phyloP scores from a whole-genome alignment of 352 stramenopile genomes.

The Phytophthora nicotianae region DNA sequence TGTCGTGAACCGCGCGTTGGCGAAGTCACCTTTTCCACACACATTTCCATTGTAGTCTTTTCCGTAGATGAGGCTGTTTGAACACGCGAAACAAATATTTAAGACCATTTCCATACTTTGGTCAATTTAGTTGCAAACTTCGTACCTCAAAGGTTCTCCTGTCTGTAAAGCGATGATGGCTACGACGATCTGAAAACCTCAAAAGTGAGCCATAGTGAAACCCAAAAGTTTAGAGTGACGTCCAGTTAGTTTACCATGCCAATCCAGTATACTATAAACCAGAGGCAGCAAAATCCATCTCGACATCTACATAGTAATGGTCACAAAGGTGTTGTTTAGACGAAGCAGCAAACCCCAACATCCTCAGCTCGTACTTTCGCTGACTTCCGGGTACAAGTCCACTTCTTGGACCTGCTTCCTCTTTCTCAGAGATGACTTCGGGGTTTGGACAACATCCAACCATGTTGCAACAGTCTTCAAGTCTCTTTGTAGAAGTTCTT shows the following conservation, averaged over 20 bases:
- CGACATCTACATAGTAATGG: conserved; percentile 80
- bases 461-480: conserved; percentile 7
- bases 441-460: conserved; percentile 31
- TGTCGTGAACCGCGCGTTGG: conserved; percentile 52
- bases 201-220: background rate
- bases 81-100: background rate
- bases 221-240: background rate
- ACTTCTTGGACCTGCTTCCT: conserved; percentile 13
- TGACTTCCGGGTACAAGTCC: conserved; percentile 30
- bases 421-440: conserved; percentile 20
- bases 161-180: conserved; percentile 66
- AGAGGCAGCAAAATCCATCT: conserved; percentile 77
- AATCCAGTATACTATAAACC: conserved; percentile 89
- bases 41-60: conserved; percentile 83
- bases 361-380: conserved; percentile 33
- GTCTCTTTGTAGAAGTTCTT: conserved; percentile 3
- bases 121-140: background rate
- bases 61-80: conserved; percentile 70
- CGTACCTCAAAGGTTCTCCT: conserved; percentile 62
- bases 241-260: conserved; percentile 65
- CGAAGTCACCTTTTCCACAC: conserved; percentile 64
- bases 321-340: background rate
- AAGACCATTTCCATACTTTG: background rate
- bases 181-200: conserved; percentile 53
- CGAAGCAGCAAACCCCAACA: background rate